Base-by-base conservation (phyloP, 352 stramenopile species). In the Phytophthora citricola region DNA sequence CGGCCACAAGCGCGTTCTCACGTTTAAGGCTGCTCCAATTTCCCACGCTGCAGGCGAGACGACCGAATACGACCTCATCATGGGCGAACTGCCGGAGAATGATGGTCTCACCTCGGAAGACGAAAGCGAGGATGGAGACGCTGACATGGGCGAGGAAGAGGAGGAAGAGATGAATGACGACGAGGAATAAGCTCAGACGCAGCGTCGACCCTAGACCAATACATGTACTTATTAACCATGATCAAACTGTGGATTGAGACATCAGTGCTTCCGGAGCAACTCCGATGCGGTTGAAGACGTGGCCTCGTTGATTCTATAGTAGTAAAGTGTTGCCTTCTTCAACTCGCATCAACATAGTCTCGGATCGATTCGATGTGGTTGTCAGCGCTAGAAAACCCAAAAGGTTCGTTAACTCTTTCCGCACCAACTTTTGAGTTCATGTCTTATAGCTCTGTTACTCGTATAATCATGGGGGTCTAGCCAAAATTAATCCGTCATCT, bases 21-120 rank as follows among this genome's bases (percentile, higher is more conserved):
- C 69, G 15, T 90, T 94, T 58, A 87, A 87, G 47, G 54, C 82
- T 0, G 38, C 73, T 17, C 40, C 72, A 3, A 63, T 83, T 22
- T 66, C 67, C 32, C 86, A 94, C 55, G 73, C 74, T 8, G 78
- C 79, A 0, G 87, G 87, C 29, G 87, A 94, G 58, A 91, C 79
- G 41, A 93, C 83, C 29, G 87, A 94, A 76, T 94, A 81, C 66
- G 87, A 94, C 55, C 70, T 92, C n/a, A 71, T 93, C 26, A 85
- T 92, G 69, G 87, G 87, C n/a, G 75, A 89, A 58, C 58, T 93
- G 43, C 84, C 85, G 0, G 87, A 94, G 48, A 86, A 91, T 49
- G 87, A 94, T 48, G 84, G 81, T 2, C 75, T 92, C 29, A 91
- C 85, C 15, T 92, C 83, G 8, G 66, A 73, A 61, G 46, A 63